Percentiles rank a stretch among this genome's conserved stretches.
Evolutionary conservation across 495 filamentous ascomycete genomes (phyloP).

Genomic region (Daldinia childiae): DNA sequence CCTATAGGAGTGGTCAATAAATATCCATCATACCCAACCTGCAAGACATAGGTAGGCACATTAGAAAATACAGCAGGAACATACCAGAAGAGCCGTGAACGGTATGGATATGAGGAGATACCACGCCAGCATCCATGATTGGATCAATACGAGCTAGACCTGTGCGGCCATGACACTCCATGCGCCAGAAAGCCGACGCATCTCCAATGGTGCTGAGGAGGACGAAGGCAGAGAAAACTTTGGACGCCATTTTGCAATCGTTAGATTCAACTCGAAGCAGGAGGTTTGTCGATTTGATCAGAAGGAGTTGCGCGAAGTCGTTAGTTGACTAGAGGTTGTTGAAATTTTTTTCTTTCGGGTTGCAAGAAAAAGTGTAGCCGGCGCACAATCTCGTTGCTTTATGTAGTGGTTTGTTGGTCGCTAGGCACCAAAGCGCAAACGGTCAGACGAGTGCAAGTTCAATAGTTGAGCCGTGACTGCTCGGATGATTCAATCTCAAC

Average conservation of each 20-base stretch:
- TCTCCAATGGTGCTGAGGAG: slow-evolving; percentile 47
- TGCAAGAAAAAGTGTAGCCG: slow-evolving; percentile 30
- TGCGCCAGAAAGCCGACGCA: slow-evolving; percentile 84
- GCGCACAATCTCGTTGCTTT: slow-evolving; percentile 26
- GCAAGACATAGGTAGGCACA: background rate
- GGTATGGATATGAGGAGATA: slow-evolving; percentile 75
- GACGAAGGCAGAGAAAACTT: slow-evolving; percentile 39
- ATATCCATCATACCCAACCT: background rate
- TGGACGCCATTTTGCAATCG: slow-evolving; percentile 45
- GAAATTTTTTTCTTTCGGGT: background rate
- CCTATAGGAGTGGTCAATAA: slow-evolving; percentile 45
- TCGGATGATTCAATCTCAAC: background rate
- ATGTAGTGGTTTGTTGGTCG: slow-evolving; percentile 4
- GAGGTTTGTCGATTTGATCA: background rate
- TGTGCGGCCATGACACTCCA: slow-evolving; percentile 75
- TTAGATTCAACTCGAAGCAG: background rate
- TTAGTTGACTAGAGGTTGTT: background rate
- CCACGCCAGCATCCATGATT: slow-evolving; percentile 65
- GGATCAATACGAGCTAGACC: slow-evolving; percentile 78
- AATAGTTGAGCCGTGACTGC: background rate
- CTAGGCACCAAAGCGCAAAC: slow-evolving; percentile 10
- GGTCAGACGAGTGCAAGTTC: background rate
- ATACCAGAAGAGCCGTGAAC: slow-evolving; percentile 73
- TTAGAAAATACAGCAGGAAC: slow-evolving; percentile 25
- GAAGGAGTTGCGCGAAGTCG: background rate